These are phyloP conservation scores for Candida koratica DNA, from an alignment of 805 yeast species.

Conservation along the genomic window DNA sequence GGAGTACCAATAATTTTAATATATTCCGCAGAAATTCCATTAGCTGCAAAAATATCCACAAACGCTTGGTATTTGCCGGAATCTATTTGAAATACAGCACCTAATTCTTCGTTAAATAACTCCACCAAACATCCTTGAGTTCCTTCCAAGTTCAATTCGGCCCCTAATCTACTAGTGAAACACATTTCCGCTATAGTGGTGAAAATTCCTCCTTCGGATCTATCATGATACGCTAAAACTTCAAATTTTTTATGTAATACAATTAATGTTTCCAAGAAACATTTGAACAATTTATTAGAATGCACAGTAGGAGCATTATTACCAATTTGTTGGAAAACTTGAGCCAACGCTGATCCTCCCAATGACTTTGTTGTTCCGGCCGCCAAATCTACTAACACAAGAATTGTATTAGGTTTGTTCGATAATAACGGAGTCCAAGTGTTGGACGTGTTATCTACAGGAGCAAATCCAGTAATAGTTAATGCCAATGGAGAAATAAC, in stretches of 20 bases:
- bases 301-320: constrained; percentile 79
- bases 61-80: constrained; percentile 52
- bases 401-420: constrained; percentile 49
- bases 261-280: constrained; percentile 64
- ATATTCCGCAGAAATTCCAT: constrained; percentile 53
- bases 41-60: constrained; percentile 46
- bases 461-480: constrained; percentile 86
- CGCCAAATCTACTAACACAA: constrained; percentile 80
- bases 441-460: constrained; percentile 75
- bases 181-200: constrained; percentile 92
- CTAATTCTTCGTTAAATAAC: constrained; percentile 89
- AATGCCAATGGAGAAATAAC: constrained; percentile 95
- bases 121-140: constrained; percentile 42
- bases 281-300: constrained; percentile 57
- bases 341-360: constrained; percentile 95
- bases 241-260: constrained; percentile 63
- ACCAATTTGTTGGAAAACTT: constrained; percentile 88
- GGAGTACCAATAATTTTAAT: constrained; percentile 71
- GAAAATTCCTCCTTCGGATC: constrained; percentile 94
- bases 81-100: constrained; percentile 88
- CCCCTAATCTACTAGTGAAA: constrained; percentile 88
- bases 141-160: constrained; percentile 49
- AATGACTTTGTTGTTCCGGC: constrained; percentile 48
- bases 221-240: constrained; percentile 89
- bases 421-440: constrained; percentile 94